Evolutionary conservation across 805 yeast species (phyloP), one percentile per base, ranked within the genome.

Genomic region (Candida oleophila): DNA sequence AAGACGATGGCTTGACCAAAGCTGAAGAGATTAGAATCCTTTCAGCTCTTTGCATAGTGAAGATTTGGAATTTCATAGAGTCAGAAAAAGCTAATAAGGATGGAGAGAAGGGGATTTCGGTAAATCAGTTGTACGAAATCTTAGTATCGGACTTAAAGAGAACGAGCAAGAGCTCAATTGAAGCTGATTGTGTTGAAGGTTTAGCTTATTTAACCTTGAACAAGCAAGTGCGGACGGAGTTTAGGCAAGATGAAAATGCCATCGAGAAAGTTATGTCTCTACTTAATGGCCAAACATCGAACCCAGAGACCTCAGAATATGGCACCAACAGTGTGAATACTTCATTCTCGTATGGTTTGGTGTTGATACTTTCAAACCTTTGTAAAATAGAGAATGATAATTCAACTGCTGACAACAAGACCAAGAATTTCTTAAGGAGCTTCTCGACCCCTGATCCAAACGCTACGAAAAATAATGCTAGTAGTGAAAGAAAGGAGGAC

Each of bases 41-140:
- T 11, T 64, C 82, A 0, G 68, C 77, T 0, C 55, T 81, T 34
- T 76, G 77, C 3, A 54, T 81, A n/a, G 63, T 80, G 4, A 83
- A 83, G 57, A 61, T 81, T 2, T 82, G 87, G 87, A 38, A 38
- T 15, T 70, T 75, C 46, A 61, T 77, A 0, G 68, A 73, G 37
- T 59, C 70, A 30, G 66, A 61, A n/a, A 45, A 48, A 16, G 52
- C 59, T 22, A 40, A 48, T 19, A 51, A 60, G 25, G 38, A 58
- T 11, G 55, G 59, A 4, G 32, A 39, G 7, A 4, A 9, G 5
- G 42, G 19, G 4, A 22, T 51, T 14, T 14, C 48, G 3, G 42
- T 73, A 3, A 57, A 68, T 12, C 60, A 68, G 2, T 49, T 77
- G 19, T 57, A 65, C 18, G 55, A 62, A 14, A 56, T 68, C 18